These are phyloP conservation scores for Trichaptum fuscoviolaceum DNA, from an alignment of 768 basidiomycete genomes.

Conservation along the genomic window DNA sequence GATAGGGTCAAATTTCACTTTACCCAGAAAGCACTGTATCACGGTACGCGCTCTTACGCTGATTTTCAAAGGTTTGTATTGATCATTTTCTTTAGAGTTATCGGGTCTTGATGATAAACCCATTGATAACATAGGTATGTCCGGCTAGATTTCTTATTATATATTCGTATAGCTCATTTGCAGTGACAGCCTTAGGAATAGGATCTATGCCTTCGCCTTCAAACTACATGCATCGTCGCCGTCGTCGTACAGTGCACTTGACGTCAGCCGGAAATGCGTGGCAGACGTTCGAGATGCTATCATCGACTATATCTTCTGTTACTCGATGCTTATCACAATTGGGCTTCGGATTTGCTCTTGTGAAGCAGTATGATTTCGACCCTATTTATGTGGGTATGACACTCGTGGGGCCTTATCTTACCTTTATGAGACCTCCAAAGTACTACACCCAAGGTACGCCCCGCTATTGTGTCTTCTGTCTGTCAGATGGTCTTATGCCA, in stretches of 20 bases:
- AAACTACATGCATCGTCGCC: no score
- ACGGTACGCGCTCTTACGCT: not conserved
- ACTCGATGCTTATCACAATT: not conserved
- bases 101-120: not conserved
- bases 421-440: not conserved
- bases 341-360: not conserved
- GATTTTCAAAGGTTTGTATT: not conserved
- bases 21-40: not conserved
- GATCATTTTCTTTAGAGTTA: not conserved
- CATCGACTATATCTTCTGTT: not conserved
- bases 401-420: not conserved
- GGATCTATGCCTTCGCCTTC: no score
- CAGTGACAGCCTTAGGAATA: not conserved
- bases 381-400: not conserved
- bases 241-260: not conserved
- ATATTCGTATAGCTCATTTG: not conserved
- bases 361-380: not conserved
- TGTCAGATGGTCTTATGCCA: not conserved
- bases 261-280: not conserved
- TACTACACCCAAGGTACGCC: not conserved
- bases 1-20: not conserved
- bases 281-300: not conserved
- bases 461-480: not conserved
- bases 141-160: not conserved
- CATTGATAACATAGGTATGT: not conserved